phyloP scores from a whole-genome alignment of 2,329 filamentous ascomycete species.

The Ophiostoma perfectum region DNA sequence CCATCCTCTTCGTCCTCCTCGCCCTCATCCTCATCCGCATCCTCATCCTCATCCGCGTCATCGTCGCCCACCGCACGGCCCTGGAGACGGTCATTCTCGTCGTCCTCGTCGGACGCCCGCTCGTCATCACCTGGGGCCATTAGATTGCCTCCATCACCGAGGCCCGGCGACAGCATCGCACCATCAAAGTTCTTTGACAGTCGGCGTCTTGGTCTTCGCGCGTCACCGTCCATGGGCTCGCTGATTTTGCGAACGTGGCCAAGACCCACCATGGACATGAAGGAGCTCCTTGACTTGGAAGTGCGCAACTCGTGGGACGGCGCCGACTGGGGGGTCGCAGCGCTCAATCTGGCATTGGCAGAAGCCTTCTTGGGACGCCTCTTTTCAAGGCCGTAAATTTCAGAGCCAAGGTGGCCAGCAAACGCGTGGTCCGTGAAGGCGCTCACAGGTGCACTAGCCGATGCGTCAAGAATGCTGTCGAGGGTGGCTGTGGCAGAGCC shows the following conservation, averaged over 20 bases:
- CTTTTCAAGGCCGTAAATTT: constrained; percentile 64
- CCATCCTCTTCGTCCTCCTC: constrained; percentile 43
- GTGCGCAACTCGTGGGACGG: constrained; percentile 30
- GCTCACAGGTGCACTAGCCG: constrained; percentile 76
- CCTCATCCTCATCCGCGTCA: constrained; percentile 38
- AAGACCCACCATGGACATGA: constrained; percentile 42
- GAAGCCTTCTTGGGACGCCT: constrained; percentile 35
- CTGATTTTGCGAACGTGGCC: constrained; percentile 34
- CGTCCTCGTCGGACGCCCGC: constrained; percentile 34
- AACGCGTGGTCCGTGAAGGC: constrained; percentile 89
- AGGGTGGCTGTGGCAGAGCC: constrained; percentile 84
- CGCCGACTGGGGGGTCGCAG: not conserved
- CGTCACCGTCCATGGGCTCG: constrained; percentile 17
- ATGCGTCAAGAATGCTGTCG: constrained; percentile 87
- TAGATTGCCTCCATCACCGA: constrained; percentile 8
- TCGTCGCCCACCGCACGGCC: constrained; percentile 37
- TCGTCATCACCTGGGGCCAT: constrained; percentile 31
- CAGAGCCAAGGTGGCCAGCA: constrained; percentile 66
- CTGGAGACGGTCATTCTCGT: constrained; percentile 29
- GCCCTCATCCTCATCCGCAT: constrained; percentile 37
- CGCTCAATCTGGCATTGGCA: not conserved
- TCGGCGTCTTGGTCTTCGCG: constrained; percentile 24
- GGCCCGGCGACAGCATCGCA: constrained; percentile 11
- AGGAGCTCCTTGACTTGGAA: constrained; percentile 37
- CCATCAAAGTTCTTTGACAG: constrained; percentile 24